Base-by-base conservation (phyloP, 768 basidiomycete species). In the Agaricus sinodeliciosus region DNA sequence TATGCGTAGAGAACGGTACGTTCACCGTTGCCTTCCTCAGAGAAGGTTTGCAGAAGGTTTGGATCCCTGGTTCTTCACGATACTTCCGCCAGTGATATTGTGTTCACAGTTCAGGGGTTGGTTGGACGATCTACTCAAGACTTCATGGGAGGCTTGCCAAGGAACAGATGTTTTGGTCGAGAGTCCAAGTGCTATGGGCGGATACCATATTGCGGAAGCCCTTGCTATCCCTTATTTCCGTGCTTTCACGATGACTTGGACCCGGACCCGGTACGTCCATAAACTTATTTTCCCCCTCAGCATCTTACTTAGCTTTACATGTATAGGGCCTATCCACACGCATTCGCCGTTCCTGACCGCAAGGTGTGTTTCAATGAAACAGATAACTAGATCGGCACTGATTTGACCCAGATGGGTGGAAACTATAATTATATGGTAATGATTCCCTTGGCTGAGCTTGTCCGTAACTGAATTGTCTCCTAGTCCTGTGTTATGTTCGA, bases 221-320 rank as follows among this genome's bases (percentile, higher is more conserved):
- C 74, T 99, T 12, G 76, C 73, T 19, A 94, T 98, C 36, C 95
- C 95, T 1, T 99, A 95, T 66, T 99, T 87, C 70, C 76, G 93
- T 54, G 93, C 92, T 7, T 96, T 97, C 65, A 95, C 94, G 0
- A 98, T 97, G 96, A 91, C 90, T 0, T 98, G 95, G 94, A 87
- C 91, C 11, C 79, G 95, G 49, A 98, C 95, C 25, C 80, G 93
- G 87, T 80, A 56, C 34, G 61, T 44, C 37, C 34, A 35, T 16
- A 16, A 8, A 15, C 44, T 18, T 22, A 40, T 13, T 11, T 39
- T 45, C 51, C 41, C n/a, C 12, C 49, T n/a, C n/a, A 6, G 25
- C n/a, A 9, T 25, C 31, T 26, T 34, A 34, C 59, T 62, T 22
- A 55, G 18, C 41, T 48, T 51, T 39, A 47, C 34, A 35, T 8